Evolutionary conservation across 169 alveolate genomes (phyloP).

Genomic region (Plasmodium berghei): DNA sequence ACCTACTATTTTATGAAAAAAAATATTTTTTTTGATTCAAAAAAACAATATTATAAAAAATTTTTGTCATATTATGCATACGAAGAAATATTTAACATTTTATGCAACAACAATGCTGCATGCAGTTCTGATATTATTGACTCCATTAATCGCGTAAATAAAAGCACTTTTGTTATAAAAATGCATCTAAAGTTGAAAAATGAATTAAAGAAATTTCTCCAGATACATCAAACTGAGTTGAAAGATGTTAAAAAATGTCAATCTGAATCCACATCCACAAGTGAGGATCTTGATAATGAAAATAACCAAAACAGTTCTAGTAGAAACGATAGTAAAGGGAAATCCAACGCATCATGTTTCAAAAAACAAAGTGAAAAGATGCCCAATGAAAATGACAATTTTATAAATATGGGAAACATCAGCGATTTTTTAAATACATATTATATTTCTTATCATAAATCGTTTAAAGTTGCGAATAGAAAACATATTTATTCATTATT

Average conservation of each 20-base stretch:
- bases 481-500: slow-evolving; percentile 42
- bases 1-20: slow-evolving; percentile 18
- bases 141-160: slow-evolving; percentile 19
- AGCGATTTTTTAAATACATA: slow-evolving; percentile 55
- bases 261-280: background rate
- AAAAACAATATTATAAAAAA: slow-evolving; percentile 50
- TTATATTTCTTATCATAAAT: slow-evolving; percentile 36
- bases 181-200: slow-evolving; percentile 33
- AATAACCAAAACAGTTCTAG: background rate
- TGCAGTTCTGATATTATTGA: slow-evolving; percentile 25
- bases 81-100: slow-evolving; percentile 44
- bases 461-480: slow-evolving; percentile 41
- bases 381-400: background rate
- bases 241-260: background rate
- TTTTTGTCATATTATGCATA: slow-evolving; percentile 49
- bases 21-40: slow-evolving; percentile 59
- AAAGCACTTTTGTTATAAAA: slow-evolving; percentile 31
- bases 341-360: background rate
- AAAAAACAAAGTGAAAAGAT: background rate
- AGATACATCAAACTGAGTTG: slow-evolving; percentile 22
- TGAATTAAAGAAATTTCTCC: slow-evolving; percentile 43
- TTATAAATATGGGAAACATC: slow-evolving; percentile 48
- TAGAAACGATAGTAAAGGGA: background rate
- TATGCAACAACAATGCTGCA: slow-evolving; percentile 5
- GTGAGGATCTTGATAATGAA: background rate